phyloP scores from a whole-genome alignment of 441 rosid genomes.

The Kokia cookei region DNA sequence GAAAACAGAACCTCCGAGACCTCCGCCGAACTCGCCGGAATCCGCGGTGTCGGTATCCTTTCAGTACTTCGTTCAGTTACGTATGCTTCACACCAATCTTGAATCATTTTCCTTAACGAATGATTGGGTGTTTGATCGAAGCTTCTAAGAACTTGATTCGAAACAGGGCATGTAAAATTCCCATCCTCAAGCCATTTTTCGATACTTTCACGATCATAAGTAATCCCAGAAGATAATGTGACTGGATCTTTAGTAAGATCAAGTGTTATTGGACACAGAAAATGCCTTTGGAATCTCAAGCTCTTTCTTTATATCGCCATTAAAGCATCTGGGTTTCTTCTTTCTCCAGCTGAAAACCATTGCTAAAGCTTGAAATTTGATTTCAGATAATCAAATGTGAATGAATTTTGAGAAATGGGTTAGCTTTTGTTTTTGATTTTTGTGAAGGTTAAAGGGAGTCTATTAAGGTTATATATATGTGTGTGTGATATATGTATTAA shows the following conservation, averaged over 20 bases:
- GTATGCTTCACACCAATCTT: conserved; percentile 65
- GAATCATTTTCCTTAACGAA: conserved; percentile 41
- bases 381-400: background rate
- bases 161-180: conserved; percentile 48
- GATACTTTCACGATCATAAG: conserved; percentile 58
- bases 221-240: conserved; percentile 48
- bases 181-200: conserved; percentile 46
- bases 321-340: conserved; percentile 7
- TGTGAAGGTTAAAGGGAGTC: background rate
- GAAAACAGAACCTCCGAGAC: conserved; percentile 18
- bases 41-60: conserved; percentile 50
- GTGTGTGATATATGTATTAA: too few relatives aligned
- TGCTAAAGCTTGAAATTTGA: background rate
- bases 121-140: conserved; percentile 56
- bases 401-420: background rate
- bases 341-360: conserved; percentile 43
- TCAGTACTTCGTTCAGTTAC: too few relatives aligned
- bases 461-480: background rate
- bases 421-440: background rate
- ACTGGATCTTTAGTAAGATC: conserved; percentile 56
- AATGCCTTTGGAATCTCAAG: conserved; percentile 36
- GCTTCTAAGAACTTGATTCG: conserved; percentile 24
- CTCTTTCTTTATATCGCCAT: conserved; percentile 3
- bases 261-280: conserved; percentile 47
- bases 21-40: conserved; percentile 31